Base-by-base conservation (phyloP, 139 green algal species). In the Chloropicon primus region DNA sequence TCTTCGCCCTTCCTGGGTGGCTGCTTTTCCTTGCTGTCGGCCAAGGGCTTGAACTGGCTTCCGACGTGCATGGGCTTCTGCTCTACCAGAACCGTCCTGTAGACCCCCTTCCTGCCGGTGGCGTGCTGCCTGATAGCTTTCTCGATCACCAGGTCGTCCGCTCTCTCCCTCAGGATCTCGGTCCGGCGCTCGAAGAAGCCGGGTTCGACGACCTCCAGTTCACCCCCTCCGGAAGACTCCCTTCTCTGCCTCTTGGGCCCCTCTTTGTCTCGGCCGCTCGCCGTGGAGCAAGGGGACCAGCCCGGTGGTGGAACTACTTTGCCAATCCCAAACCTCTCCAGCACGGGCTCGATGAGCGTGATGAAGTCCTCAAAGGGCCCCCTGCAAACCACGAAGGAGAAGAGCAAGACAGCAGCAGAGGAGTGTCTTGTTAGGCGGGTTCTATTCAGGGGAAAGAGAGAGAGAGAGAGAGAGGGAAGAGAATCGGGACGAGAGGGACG, bases 101-200 rank as follows among this genome's bases (percentile, higher is more conserved):
- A 94, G n/a, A 95, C 29, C n/a, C 91, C 91, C 10, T 82, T 80
- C 0, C 73, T 86, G n/a, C 91, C 91, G 1, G 88, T 94, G 53
- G 82, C 87, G 72, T 90, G 85, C 81, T 93, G 89, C n/a, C 82
- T 75, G 71, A 91, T 86, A 21, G 88, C 82, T 72, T 80, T 76
- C 26, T 26, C 79, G 23, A 84, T 62, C 10, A 62, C 41, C 26
- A 26, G 24, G 22, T 41, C 81, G 54, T 80, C 54, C 71, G 77
- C 81, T 0, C 76, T 84, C 77, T 84, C 5, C 5, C 41, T 5
- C 41, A 62, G 17, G 10, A 17, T 62, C 41, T 62, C 41, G 10
- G 41, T 86, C 24, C 83, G 79, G 21, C 86, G 80, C 25, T 84
- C 80, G 77, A 89, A 81, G 53, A 81, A 71, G 0, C 85, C 73